These are phyloP conservation scores for Xylona heveae DNA, from an alignment of 495 filamentous ascomycete genomes.

Conservation along the genomic window DNA sequence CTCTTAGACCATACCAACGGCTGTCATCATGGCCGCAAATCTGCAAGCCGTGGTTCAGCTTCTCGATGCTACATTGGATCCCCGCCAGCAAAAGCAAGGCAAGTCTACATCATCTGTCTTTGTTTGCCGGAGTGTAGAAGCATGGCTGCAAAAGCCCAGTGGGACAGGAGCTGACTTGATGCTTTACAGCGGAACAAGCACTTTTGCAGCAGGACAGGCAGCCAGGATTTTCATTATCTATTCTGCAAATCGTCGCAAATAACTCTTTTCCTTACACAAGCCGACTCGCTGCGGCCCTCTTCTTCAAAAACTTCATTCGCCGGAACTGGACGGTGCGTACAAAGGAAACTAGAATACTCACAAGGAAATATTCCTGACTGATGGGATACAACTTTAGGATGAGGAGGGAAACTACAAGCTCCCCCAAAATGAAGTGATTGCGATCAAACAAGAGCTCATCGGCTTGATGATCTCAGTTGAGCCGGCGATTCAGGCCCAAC, in stretches of 20 bases:
- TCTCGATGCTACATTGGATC: constrained; percentile 72
- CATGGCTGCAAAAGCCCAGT: no score
- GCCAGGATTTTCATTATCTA: constrained; percentile 64
- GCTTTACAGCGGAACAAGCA: constrained; percentile 48
- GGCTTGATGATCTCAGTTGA: constrained; percentile 90
- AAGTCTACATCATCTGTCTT: constrained; percentile 11
- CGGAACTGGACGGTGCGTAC: constrained; percentile 57
- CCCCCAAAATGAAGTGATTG: constrained; percentile 50
- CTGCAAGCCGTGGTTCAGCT: constrained; percentile 53
- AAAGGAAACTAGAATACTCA: background rate
- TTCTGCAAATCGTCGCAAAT: constrained; percentile 73
- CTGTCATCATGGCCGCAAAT: constrained; percentile 53
- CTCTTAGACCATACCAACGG: no score
- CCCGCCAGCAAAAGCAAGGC: constrained; percentile 75
- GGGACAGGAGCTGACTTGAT: constrained; percentile 3
- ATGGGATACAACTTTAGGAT: constrained; percentile 26
- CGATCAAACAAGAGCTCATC: constrained; percentile 86
- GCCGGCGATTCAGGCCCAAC: constrained; percentile 65
- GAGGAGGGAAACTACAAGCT: constrained; percentile 86
- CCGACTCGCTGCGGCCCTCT: constrained; percentile 75
- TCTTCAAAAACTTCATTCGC: constrained; percentile 96
- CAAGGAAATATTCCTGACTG: constrained; percentile 5
- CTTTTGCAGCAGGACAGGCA: constrained; percentile 57
- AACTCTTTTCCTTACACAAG: constrained; percentile 45
- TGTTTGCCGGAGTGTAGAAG: background rate